A percentile compares a stretch with the other conserved stretches of the same genome.
These are phyloP conservation scores for Epichloe uncinata DNA, from an alignment of 2,329 filamentous ascomycete species.

Conservation along the genomic window DNA sequence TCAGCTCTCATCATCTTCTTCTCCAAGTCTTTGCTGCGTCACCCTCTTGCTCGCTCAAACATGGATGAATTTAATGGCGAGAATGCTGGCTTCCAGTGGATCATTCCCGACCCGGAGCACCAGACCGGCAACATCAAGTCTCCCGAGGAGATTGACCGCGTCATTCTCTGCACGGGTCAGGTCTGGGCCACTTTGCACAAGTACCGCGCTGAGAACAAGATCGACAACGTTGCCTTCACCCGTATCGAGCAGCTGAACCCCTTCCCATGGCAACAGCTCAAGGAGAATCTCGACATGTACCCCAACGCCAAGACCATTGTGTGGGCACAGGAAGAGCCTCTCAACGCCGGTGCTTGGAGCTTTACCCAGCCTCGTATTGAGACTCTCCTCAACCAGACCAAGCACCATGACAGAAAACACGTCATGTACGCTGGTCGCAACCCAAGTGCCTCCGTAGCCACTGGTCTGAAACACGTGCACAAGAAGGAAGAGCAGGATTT, in stretches of 20 bases:
- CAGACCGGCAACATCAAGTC: slow-evolving; percentile 59
- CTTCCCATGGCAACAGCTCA: slow-evolving; percentile 95
- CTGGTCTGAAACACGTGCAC: slow-evolving; percentile 78
- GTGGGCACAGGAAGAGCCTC: slow-evolving; percentile 93
- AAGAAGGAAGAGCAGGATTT: slow-evolving; percentile 87
- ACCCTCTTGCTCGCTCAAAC: slow-evolving; percentile 78
- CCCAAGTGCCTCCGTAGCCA: slow-evolving; percentile 87
- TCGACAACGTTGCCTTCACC: slow-evolving; percentile 86
- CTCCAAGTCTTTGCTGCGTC: slow-evolving; percentile 90
- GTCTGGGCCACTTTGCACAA: slow-evolving; percentile 85
- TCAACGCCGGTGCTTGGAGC: slow-evolving; percentile 94
- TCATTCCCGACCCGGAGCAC: slow-evolving; percentile 84
- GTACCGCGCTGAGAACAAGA: slow-evolving; percentile 72
- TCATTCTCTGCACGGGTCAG: slow-evolving; percentile 89
- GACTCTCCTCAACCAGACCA: slow-evolving; percentile 84
- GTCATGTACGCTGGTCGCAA: slow-evolving; percentile 94
- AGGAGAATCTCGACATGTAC: slow-evolving; percentile 93
- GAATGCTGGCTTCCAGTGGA: slow-evolving; percentile 82
- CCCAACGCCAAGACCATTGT: slow-evolving; percentile 96
- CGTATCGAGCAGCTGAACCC: slow-evolving; percentile 96
- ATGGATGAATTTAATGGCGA: slow-evolving; percentile 87
- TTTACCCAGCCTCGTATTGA: slow-evolving; percentile 97
- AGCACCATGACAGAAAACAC: slow-evolving; percentile 87
- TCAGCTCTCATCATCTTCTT: slow-evolving; percentile 92
- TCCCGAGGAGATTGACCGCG: slow-evolving; percentile 79